A percentile compares a stretch with the other conserved stretches of the same genome.
phyloP scores from a whole-genome alignment of 805 yeast species.

The Pichia nakasei region DNA sequence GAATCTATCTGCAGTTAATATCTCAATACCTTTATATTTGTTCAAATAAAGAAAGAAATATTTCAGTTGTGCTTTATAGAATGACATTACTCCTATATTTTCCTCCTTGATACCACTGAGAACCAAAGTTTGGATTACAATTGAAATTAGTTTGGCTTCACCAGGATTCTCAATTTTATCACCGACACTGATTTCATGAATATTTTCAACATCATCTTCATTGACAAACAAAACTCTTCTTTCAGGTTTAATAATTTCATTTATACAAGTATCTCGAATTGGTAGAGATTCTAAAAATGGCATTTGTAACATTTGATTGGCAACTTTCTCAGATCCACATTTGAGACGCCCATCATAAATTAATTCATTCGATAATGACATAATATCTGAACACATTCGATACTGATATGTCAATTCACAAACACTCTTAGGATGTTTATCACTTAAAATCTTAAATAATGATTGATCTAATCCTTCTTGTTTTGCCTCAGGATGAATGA shows the following conservation, averaged over 20 bases:
- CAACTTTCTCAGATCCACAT: slow-evolving; percentile 65
- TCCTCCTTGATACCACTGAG: slow-evolving; percentile 49
- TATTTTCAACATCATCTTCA: slow-evolving; percentile 60
- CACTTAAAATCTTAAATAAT: slow-evolving; percentile 66
- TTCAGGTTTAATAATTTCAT: slow-evolving; percentile 39
- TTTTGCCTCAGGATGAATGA: slow-evolving; percentile 58
- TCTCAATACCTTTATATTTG: slow-evolving; percentile 45
- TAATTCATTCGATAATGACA: slow-evolving; percentile 70
- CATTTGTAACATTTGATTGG: slow-evolving; percentile 44
- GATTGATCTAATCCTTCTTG: slow-evolving; percentile 62
- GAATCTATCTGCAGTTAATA: slow-evolving; percentile 88
- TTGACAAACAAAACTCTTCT: slow-evolving; percentile 69
- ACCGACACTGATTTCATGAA: slow-evolving; percentile 41
- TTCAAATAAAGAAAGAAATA: slow-evolving; percentile 28
- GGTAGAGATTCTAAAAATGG: slow-evolving; percentile 31
- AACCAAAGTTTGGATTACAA: slow-evolving; percentile 50
- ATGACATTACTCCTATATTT: slow-evolving; percentile 80
- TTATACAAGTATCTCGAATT: slow-evolving; percentile 6
- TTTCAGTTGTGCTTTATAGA: slow-evolving; percentile 73
- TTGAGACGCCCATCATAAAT: slow-evolving; percentile 68
- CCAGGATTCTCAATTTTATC: slow-evolving; percentile 65
- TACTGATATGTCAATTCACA: slow-evolving; percentile 75
- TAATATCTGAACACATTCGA: slow-evolving; percentile 86
- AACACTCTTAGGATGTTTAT: slow-evolving; percentile 64
- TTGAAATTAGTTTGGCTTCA: slow-evolving; percentile 60